Conservation (phyloP, 1,284 basidiomycete species). For the Microbotryomycetes sp. region DNA sequence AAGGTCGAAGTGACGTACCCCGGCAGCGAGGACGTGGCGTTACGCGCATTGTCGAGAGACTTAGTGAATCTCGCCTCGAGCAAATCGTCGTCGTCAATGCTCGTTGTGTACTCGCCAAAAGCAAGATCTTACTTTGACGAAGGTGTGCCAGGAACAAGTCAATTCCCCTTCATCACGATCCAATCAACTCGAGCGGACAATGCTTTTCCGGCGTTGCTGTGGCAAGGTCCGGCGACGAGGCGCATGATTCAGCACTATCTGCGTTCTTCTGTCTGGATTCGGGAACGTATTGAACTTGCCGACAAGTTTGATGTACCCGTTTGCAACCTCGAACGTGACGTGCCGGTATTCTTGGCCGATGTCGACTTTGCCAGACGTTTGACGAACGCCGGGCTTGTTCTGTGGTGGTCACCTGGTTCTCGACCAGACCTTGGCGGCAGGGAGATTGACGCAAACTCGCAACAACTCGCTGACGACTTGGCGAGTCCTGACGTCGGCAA, state of each 20-base stretch:
- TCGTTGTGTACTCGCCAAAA: constrained; percentile 80
- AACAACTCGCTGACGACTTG: constrained; percentile 55
- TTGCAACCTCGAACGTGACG: constrained; percentile 80
- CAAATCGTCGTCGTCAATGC: constrained; percentile 57
- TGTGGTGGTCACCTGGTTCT: constrained; percentile 93
- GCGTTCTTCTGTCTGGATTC: constrained; percentile 68
- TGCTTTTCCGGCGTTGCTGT: constrained; percentile 44
- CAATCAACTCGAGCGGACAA: constrained; percentile 57
- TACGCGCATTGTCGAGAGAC: constrained; percentile 84
- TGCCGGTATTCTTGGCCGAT: constrained; percentile 78
- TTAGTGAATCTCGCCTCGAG: constrained; percentile 54
- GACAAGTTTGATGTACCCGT: constrained; percentile 89
- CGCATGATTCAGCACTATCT: constrained; percentile 81
- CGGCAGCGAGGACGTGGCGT: constrained; percentile 65
- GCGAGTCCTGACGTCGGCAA: constrained; percentile 76
- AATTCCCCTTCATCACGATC: constrained; percentile 85
- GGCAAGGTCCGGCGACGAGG: constrained; percentile 48
- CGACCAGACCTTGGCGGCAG: constrained; percentile 90
- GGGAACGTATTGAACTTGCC: constrained; percentile 71
- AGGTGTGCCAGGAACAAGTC: constrained; percentile 61
- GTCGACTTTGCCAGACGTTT: constrained; percentile 84
- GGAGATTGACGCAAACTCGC: constrained; percentile 60
- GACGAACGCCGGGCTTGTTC: constrained; percentile 75
- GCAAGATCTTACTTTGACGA: constrained; percentile 78
- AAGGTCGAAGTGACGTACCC: constrained; percentile 70